Evolutionary conservation across 352 stramenopile species (phyloP), one percentile per base, ranked within the genome.

Genomic region (Phytophthora capsici): DNA sequence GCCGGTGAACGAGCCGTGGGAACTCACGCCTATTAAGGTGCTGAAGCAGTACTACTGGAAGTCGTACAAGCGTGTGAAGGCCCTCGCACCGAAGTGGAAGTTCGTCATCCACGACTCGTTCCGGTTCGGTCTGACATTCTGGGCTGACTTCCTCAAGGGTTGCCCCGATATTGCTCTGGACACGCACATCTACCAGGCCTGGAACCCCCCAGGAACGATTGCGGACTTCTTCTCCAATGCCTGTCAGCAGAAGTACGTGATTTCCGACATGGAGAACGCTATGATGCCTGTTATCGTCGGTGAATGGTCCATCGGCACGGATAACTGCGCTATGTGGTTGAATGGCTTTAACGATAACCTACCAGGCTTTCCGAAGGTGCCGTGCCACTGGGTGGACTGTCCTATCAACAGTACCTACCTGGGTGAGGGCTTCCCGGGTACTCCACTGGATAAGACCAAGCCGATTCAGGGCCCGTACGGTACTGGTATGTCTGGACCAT

Each of bases 11-110:
- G 96, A 99, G 66, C 96, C 96, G 19, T 98, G 95, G 95, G 89
- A 98, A 71, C 86, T 97, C 43, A 98, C 95, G 38, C 95, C 95
- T 0, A 92, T 98, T 43, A 57, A 96, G 7, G 78, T 93, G 26
- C 76, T 98, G 43, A 98, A 98, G 66, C 69, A 95, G 23, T 99
- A 98, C 75, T 99, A 99, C 82, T 98, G 94, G 95, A 96, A 98
- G 77, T 93, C 89, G 44, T 98, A 99, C 78, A 93, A 98, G 65
- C 93, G 95, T 45, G 84, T 98, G 19, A 98, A 98, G 71, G 80
- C 73, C 48, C 73, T 94, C 8, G 95, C 94, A 8, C 95, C 94
- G 0, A 82, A 91, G 25, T 99, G 96, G 96, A 98, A 98, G 71
- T 98, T 98, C 62, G 85, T 98, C 50, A 93, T 98, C 54, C 95